These are phyloP conservation scores for Lagenaria siceraria DNA, from an alignment of 306 rosid species.

Conservation along the genomic window DNA sequence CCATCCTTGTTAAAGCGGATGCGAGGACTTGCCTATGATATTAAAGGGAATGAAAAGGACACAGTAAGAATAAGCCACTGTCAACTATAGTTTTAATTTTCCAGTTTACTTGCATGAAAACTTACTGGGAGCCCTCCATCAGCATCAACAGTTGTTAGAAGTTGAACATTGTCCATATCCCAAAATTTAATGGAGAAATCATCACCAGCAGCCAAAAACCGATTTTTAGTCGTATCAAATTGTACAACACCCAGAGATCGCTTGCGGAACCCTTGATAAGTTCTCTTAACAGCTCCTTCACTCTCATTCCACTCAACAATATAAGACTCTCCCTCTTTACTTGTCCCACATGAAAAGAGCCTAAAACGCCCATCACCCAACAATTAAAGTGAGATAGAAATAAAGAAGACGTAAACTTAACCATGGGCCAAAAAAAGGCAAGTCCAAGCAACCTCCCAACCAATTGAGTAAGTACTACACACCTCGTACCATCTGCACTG, in stretches of 20 bases:
- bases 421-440: neutral
- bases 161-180: constrained; percentile 92
- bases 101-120: constrained; percentile 13
- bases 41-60: constrained; percentile 9
- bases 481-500: constrained; percentile 95
- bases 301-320: constrained; percentile 98
- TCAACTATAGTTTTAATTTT: neutral
- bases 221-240: constrained; percentile 81
- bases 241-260: constrained; percentile 83
- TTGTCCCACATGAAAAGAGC: constrained; percentile 96
- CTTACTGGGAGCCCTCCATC: constrained; percentile 96
- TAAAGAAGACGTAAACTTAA: neutral
- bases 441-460: neutral
- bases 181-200: constrained; percentile 92
- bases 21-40: constrained; percentile 78
- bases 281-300: constrained; percentile 86
- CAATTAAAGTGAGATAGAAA: neutral
- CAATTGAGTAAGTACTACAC: constrained; percentile 10
- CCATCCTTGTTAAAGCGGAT: constrained; percentile 98
- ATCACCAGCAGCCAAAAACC: constrained; percentile 90
- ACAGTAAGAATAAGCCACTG: constrained; percentile 7
- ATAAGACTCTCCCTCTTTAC: constrained; percentile 82
- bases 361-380: constrained; percentile 25
- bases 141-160: constrained; percentile 70
- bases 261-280: constrained; percentile 89